Evolutionary conservation across 2,329 filamentous ascomycete species (phyloP), one percentile per base, ranked within the genome.

Genomic region (Helotiales sp.): DNA sequence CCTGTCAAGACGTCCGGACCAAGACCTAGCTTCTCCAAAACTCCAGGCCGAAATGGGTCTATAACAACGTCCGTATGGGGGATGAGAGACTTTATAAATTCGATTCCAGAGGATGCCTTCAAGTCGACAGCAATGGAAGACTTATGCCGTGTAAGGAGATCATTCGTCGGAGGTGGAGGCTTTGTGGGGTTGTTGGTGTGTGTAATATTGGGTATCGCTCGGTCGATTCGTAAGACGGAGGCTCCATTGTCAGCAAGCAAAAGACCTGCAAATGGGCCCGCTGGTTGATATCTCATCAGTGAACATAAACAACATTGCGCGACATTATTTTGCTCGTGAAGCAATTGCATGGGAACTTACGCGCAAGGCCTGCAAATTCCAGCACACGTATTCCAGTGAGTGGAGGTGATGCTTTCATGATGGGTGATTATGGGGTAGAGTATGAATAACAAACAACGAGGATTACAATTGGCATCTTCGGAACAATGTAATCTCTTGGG

Each of bases 221-320:
- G 88, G 78, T 98, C 93, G 73, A 98, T 81, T 68, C 93, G 91
- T 15, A 98, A 82, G 67, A 97, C 90, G 5, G 85, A 85, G 54
- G 93, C 93, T 69, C 93, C 93, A 64, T 91, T 91, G 75, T 97
- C 93, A 66, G 93, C 88, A 61, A 97, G 87, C 51, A 96, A 84
- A 70, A 97, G 84, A 67, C 92, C 92, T 50, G 91, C 89, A 72
- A 95, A 97, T 42, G 93, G 93, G 25, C 89, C 92, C 93, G 63
- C 8, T 46, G 30, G 38, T 10, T 33, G 27, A 38, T 12, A 58
- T 52, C 60, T 40, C 57, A 25, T 29, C 17, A 8, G n/a, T 25
- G 19, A 27, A 36, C 6, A 15, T 17, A 10, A n/a, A n/a, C n/a
- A n/a, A n/a, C n/a, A n/a, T n/a, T n/a, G n/a, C n/a, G n/a, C n/a